These are phyloP conservation scores for Rhynchosporium secalis DNA, from an alignment of 2,329 filamentous ascomycete species.

Conservation along the genomic window DNA sequence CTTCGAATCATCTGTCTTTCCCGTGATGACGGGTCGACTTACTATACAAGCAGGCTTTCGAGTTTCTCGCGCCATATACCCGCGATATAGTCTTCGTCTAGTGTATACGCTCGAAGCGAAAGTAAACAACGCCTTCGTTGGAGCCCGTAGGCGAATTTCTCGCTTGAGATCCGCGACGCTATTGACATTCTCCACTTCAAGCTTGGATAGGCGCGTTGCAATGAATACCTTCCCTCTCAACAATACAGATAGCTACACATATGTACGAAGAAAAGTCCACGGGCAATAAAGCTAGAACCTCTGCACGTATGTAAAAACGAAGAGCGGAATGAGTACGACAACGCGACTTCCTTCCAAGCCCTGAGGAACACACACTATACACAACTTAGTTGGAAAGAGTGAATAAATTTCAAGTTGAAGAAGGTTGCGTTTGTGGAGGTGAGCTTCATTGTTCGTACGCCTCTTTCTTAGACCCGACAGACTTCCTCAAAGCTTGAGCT, in stretches of 20 bases:
- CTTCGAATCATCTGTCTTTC: too few species aligned
- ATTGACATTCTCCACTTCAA: neutral
- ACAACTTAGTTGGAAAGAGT: constrained; percentile 9
- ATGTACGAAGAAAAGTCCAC: constrained; percentile 13
- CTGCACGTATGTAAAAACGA: constrained; percentile 16
- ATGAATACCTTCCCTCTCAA: neutral
- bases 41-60: too few species aligned
- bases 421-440: constrained; percentile 20
- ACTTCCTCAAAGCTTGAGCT: constrained; percentile 10
- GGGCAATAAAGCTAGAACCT: constrained; percentile 12
- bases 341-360: constrained; percentile 13
- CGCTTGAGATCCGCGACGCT: neutral
- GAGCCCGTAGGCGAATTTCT: neutral
- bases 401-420: constrained; percentile 12
- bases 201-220: neutral
- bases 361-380: constrained; percentile 11
- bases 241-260: constrained; percentile 14
- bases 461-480: neutral
- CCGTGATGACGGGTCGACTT: too few species aligned
- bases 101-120: neutral
- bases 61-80: too few species aligned
- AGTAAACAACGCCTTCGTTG: neutral
- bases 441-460: neutral
- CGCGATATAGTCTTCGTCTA: neutral
- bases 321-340: constrained; percentile 2